Evolutionary conservation across 2,329 filamentous ascomycete species (phyloP), one percentile per base, ranked within the genome.

Genomic region (Cercospora berteroae): DNA sequence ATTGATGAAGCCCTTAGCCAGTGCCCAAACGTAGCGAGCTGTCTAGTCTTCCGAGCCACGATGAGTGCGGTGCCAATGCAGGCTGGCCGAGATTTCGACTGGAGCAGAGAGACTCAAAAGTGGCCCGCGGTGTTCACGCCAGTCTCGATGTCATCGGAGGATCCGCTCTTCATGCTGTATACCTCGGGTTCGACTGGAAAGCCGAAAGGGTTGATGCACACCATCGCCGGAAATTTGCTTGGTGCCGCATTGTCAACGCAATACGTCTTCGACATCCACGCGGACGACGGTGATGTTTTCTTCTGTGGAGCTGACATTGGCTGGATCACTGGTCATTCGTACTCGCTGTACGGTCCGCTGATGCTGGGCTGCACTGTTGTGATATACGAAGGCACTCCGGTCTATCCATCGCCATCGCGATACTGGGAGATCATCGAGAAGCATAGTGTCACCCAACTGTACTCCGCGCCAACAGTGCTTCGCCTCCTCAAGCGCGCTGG

Each of bases 11-110:
- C 33, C 3, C 33, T 39, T 5, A 39, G 33, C 13, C 91, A 91
- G 75, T 39, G 33, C 5, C 33, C 33, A 16, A 39, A 39, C 7
- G 33, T 39, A 6, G 33, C 33, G 33, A 39, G 33, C 13, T 39
- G 33, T 39, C 33, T 39, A 6, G 33, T 39, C 33, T 39, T 16
- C n/a, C 33, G 33, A 39, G 33, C 33, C 7, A 39, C 97, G 93
- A 39, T 39, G 33, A 39, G 33, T 6, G 33, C 33, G n/a, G 33
- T 39, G 33, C 33, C 33, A 1, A 39, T 39, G 75, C 97, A 97
- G 88, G 2, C 33, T 16, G 33, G 33, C 5, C 33, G 33, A 3
- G 33, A 39, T 3, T 39, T 2, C 5, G 33, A 39, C 2, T 39
- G 33, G 33, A 39, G 1, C 13, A 39, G 33, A 39, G 33, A 39